Evolutionary conservation across 192 early-diverging fungal species (phyloP), one percentile per base, ranked within the genome.

Genomic region (Linnemannia schmuckeri): DNA sequence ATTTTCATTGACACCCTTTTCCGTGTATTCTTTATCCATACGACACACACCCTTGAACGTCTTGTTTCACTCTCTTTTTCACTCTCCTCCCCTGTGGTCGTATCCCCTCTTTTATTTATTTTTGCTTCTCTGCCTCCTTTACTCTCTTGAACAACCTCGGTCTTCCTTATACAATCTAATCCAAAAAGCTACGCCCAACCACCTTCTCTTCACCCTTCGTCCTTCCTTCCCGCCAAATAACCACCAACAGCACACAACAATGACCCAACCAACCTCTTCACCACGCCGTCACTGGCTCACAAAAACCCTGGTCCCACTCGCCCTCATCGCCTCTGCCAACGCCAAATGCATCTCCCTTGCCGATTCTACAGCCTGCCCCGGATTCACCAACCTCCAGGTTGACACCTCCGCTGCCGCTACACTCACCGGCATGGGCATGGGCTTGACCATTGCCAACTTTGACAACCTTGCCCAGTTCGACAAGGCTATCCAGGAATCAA

Each of bases 221-320:
- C 37, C 3, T 37, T 41, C 8, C 30, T 10, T 35, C 70, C n/a
- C 69, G 30, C 44, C 47, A 72, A 27, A 40, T 27, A 33, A n/a
- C 18, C 47, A 78, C n/a, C 38, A n/a, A 52, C 46, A 41, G 42
- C 40, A 44, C 72, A 73, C 44, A 18, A 66, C 55, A 80, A 81
- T 81, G 68, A 76, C 61, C 61, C 61, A 66, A 66, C 10, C 83
- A 42, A 17, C 54, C 33, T 68, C 84, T n/a, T 68, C 84, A 84
- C 61, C 70, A 18, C 57, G 73, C n/a, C 41, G 72, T 37, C 38
- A 40, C 40, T 77, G 78, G 84, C 20, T 78, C 38, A 49, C 85
- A 42, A 71, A 76, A 72, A 54, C 82, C 49, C 38, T 87, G 46
- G n/a, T 81, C 49, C 41, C 85, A 1, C 24, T 78, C 20, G 76